phyloP scores from a whole-genome alignment of 768 basidiomycete species.

The Lactifluus pinguis region DNA sequence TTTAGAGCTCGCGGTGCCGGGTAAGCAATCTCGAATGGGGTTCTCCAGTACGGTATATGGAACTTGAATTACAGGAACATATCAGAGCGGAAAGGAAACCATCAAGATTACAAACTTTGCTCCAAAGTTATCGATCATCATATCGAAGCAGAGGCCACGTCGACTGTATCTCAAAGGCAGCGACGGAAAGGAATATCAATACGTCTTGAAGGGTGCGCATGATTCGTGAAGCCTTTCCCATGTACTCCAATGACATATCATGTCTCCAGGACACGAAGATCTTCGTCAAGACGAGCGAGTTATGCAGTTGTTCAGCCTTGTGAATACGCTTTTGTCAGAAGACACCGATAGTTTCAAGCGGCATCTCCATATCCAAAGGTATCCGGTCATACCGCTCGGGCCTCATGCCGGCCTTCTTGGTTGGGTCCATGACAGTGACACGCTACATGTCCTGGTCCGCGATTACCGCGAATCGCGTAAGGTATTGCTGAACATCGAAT shows the following conservation, averaged over 20 bases:
- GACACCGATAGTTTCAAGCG: slow-evolving; percentile 95
- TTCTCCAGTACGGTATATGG: neutral
- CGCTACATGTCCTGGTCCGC: slow-evolving; percentile 90
- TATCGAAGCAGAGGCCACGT: slow-evolving; percentile 93
- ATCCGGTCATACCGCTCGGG: slow-evolving; percentile 87
- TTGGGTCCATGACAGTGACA: slow-evolving; percentile 95
- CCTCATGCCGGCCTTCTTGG: slow-evolving; percentile 92
- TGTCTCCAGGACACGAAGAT: slow-evolving; percentile 81
- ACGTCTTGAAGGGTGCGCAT: slow-evolving; percentile 70
- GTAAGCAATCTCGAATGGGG: slow-evolving; percentile 32
- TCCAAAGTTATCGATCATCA: slow-evolving; percentile 85
- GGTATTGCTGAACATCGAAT: slow-evolving; percentile 95
- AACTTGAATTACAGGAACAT: slow-evolving; percentile 55
- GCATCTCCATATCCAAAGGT: slow-evolving; percentile 88
- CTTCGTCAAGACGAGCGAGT: slow-evolving; percentile 97
- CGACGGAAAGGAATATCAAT: slow-evolving; percentile 92
- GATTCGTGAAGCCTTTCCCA: neutral
- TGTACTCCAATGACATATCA: neutral
- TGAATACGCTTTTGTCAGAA: slow-evolving; percentile 87
- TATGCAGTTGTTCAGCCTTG: slow-evolving; percentile 96
- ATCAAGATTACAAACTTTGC: slow-evolving; percentile 79
- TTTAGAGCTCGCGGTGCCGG: slow-evolving; percentile 93
- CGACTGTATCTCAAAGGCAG: slow-evolving; percentile 79
- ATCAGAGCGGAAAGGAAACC: slow-evolving; percentile 78
- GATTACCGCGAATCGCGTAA: slow-evolving; percentile 95